Percentiles rank a stretch among this genome's conserved stretches.
These are phyloP conservation scores for Rhodotorula sp. DNA, from an alignment of 1,284 basidiomycete genomes.

Conservation along the genomic window DNA sequence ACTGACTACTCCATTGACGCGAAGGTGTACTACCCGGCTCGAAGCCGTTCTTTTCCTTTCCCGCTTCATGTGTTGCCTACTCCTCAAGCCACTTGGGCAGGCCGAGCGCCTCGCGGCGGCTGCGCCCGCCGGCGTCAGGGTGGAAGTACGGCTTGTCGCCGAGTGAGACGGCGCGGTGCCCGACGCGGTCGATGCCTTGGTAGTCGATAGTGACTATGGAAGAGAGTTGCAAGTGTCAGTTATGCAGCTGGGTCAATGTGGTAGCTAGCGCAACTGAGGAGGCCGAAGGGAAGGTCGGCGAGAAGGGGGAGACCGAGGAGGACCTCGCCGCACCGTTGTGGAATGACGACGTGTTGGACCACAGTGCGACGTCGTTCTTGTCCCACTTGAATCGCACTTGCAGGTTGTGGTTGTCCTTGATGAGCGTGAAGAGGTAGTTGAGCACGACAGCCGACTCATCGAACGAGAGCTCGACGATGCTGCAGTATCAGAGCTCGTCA, in stretches of 20 bases:
- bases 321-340: slow-evolving; percentile 3
- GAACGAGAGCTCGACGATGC: slow-evolving; percentile 7
- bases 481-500: too few relatives aligned
- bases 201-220: slow-evolving; percentile 6
- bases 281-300: not conserved
- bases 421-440: slow-evolving; percentile 52
- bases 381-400: slow-evolving; percentile 60
- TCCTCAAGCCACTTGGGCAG: not conserved
- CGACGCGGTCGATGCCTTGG: not conserved
- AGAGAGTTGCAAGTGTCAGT: too few relatives aligned
- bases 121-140: not conserved
- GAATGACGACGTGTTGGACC: slow-evolving; percentile 55
- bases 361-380: slow-evolving; percentile 51
- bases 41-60: too few relatives aligned
- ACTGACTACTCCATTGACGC: too few relatives aligned
- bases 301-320: too few relatives aligned
- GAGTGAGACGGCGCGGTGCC: slow-evolving; percentile 11
- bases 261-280: not conserved
- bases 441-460: not conserved
- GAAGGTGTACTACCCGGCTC: too few relatives aligned
- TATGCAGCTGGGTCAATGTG: too few relatives aligned
- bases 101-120: not conserved
- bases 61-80: not conserved
- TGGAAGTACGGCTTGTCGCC: slow-evolving; percentile 3
- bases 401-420: slow-evolving; percentile 48